Conservation (phyloP, 2,329 filamentous ascomycete species). For the Stromatinia cepivora region DNA sequence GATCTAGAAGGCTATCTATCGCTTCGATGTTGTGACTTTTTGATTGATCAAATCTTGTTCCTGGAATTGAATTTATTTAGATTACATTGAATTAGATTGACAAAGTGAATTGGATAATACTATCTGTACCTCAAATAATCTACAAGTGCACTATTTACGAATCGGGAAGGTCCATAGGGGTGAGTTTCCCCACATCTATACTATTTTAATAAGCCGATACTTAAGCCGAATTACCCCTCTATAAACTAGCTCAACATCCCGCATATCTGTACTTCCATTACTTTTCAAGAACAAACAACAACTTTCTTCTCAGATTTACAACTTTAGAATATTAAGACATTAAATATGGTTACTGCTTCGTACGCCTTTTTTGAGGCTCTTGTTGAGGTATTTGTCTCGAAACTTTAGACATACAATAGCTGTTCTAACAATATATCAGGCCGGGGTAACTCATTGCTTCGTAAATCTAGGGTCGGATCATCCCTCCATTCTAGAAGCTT, state of each 20-base stretch:
- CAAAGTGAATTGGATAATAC: not conserved
- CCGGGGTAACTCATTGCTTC: slow-evolving; percentile 54
- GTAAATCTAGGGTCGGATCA: slow-evolving; percentile 64
- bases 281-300: slow-evolving; percentile 5
- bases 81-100: too few species aligned
- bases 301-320: not conserved
- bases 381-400: slow-evolving; percentile 52
- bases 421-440: slow-evolving; percentile 36
- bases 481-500: slow-evolving; percentile 70
- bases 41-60: not conserved
- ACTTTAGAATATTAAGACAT: not conserved
- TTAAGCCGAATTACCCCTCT: slow-evolving; percentile 14
- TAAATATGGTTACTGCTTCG: slow-evolving; percentile 28
- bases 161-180: slow-evolving; percentile 40
- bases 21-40: not conserved
- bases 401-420: not conserved
- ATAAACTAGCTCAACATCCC: slow-evolving; percentile 1
- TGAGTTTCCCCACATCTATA: slow-evolving; percentile 10
- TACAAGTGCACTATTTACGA: not conserved
- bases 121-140: not conserved
- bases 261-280: not conserved
- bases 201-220: slow-evolving; percentile 14
- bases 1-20: not conserved
- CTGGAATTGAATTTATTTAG: not conserved
- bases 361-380: slow-evolving; percentile 73